A percentile compares a stretch with the other conserved stretches of the same genome.
Evolutionary conservation across 306 rosid genomes (phyloP).

Genomic region (Hylodesmum podocarpum): DNA sequence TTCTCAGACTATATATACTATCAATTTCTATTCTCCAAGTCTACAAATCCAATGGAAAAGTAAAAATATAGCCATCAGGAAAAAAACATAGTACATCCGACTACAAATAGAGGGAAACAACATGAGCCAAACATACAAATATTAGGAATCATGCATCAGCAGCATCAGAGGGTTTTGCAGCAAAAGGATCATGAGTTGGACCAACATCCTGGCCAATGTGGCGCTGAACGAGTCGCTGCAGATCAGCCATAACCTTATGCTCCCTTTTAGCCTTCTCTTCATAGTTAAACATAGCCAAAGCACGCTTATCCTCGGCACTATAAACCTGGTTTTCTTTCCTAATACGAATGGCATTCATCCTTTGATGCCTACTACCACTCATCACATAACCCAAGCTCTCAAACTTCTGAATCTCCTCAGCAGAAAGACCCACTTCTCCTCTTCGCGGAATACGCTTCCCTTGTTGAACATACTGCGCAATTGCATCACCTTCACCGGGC

Average conservation of each 20-base stretch:
- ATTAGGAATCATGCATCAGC: conserved; percentile 62
- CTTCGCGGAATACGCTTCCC: conserved; percentile 97
- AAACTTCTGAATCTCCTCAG: conserved; percentile 85
- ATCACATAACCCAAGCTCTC: conserved; percentile 92
- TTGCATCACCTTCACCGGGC: conserved; percentile 99
- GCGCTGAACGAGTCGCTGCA: conserved; percentile 92
- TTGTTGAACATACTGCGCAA: conserved; percentile 93
- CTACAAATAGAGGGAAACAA: no score
- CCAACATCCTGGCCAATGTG: conserved; percentile 98
- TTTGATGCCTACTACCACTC: conserved; percentile 99
- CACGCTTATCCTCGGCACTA: conserved; percentile 97
- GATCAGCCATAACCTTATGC: conserved; percentile 96
- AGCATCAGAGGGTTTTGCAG: conserved; percentile 48
- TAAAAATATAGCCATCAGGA: conserved; percentile 7
- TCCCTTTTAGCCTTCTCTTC: conserved; percentile 96
- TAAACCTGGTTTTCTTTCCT: conserved; percentile 99
- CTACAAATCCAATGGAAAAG: background rate
- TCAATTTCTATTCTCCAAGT: background rate
- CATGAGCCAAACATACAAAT: no score
- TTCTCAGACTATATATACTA: no score
- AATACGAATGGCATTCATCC: conserved; percentile 98
- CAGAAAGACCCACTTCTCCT: conserved; percentile 99
- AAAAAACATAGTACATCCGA: background rate
- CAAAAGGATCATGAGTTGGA: conserved; percentile 91
- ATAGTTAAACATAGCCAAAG: conserved; percentile 93